phyloP scores from a whole-genome alignment of 306 rosid species.

The Medicago lupulina region DNA sequence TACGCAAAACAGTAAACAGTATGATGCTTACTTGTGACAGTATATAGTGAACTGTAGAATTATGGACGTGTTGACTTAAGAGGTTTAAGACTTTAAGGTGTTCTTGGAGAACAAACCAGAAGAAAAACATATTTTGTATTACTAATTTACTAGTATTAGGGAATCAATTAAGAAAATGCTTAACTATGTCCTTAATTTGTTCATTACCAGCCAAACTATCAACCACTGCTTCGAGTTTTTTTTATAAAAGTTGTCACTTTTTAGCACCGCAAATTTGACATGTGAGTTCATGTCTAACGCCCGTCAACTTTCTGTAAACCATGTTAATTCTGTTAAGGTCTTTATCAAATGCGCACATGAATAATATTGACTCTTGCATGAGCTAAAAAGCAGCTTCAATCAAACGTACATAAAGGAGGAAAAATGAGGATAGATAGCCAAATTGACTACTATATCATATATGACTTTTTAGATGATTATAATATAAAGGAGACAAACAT shows the following conservation, averaged over 20 bases:
- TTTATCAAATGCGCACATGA: neutral
- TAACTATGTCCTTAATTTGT: constrained; percentile 1
- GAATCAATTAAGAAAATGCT: neutral
- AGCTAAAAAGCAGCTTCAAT: constrained; percentile 31
- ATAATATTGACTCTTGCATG: neutral
- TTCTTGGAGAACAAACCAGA: neutral
- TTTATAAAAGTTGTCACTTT: neutral
- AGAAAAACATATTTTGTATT: neutral
- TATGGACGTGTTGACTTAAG: constrained; percentile 8
- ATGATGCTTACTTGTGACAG: neutral
- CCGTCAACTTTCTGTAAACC: constrained; percentile 24
- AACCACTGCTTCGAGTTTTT: neutral
- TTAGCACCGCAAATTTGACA: constrained; percentile 49
- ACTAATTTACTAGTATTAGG: neutral
- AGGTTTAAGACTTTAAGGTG: neutral
- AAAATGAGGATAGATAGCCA: neutral
- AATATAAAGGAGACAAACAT: neutral
- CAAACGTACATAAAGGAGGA: neutral
- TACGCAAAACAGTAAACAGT: neutral
- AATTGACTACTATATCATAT: neutral
- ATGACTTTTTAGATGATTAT: neutral
- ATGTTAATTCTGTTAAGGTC: neutral
- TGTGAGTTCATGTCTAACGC: constrained; percentile 28
- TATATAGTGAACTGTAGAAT: neutral
- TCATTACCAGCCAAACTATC: neutral